Percentiles rank a stretch among this genome's conserved stretches.
Evolutionary conservation across 768 basidiomycete genomes (phyloP).

Genomic region (Agrocybe pediades): DNA sequence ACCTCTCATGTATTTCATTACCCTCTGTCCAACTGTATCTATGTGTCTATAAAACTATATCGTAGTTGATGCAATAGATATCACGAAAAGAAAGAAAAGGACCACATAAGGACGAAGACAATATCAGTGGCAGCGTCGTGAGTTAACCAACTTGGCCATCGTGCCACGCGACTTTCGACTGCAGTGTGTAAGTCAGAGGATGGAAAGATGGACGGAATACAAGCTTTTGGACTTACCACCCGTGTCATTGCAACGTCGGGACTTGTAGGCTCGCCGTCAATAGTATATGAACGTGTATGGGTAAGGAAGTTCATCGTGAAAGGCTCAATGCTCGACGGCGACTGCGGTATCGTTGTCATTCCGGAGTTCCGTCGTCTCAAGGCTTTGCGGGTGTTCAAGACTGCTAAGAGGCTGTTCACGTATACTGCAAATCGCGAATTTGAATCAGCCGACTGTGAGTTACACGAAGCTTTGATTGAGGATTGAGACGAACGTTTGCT

Average conservation of each 20-base stretch:
- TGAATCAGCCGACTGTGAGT: background rate
- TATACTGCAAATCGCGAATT: conserved; percentile 21
- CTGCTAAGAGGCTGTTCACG: conserved; percentile 35
- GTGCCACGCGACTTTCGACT: conserved; percentile 8
- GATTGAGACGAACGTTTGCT: conserved; percentile 21
- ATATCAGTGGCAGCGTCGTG: too few species aligned
- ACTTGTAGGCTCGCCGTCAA: conserved; percentile 1
- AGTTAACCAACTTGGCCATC: too few species aligned
- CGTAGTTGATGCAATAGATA: background rate
- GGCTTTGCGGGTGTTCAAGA: conserved; percentile 29
- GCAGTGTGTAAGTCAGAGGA: too few species aligned
- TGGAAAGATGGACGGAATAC: background rate
- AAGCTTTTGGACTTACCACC: conserved; percentile 5
- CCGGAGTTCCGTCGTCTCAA: conserved; percentile 24
- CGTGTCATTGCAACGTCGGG: conserved; percentile 9
- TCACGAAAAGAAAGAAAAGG: too few species aligned
- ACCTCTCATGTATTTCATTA: background rate
- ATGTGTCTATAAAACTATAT: background rate
- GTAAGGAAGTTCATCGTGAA: conserved; percentile 13
- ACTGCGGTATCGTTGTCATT: conserved; percentile 22
- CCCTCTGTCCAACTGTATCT: background rate
- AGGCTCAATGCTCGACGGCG: conserved; percentile 22
- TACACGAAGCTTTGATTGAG: background rate
- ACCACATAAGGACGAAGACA: too few species aligned
- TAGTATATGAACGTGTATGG: background rate